Conservation (phyloP, 441 rosid genomes). For the Lepidium campestre region DNA sequence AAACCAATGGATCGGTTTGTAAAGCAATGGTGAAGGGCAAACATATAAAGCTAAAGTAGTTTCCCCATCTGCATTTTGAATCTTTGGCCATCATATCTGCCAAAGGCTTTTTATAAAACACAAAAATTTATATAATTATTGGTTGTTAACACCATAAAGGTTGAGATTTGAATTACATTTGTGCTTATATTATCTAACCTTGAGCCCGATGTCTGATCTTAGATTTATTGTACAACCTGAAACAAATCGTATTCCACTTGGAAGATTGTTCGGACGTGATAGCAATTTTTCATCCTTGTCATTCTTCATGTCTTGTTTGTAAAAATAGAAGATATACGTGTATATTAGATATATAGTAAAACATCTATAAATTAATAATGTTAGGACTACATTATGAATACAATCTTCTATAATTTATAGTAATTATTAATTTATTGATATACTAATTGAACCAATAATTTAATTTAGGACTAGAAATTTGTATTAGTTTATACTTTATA, state of each 20-base stretch:
- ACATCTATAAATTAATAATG: neutral
- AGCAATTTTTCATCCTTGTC: constrained; percentile 7
- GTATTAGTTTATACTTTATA: too few species aligned
- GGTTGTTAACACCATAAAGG: too few species aligned
- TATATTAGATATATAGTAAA: neutral
- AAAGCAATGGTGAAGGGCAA: too few species aligned
- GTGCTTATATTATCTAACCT: constrained; percentile 29
- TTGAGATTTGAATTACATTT: neutral
- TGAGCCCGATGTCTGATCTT: constrained; percentile 51
- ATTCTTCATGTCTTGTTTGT: constrained; percentile 19
- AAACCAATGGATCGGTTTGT: too few species aligned
- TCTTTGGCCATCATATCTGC: too few species aligned
- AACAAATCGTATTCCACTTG: constrained; percentile 39
- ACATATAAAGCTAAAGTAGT: too few species aligned
- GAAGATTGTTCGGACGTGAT: constrained; percentile 20
- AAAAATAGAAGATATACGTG: neutral
- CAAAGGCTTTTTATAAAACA: neutral
- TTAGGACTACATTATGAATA: too few species aligned
- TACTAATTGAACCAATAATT: too few species aligned
- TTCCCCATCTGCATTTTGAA: too few species aligned
- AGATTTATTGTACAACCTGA: constrained; percentile 47
- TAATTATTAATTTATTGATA: too few species aligned
- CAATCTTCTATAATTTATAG: too few species aligned
- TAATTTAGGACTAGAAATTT: too few species aligned
- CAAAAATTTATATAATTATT: neutral